Base-by-base conservation (phyloP, 129 eudicot species). In the Ambrosia trifida region DNA sequence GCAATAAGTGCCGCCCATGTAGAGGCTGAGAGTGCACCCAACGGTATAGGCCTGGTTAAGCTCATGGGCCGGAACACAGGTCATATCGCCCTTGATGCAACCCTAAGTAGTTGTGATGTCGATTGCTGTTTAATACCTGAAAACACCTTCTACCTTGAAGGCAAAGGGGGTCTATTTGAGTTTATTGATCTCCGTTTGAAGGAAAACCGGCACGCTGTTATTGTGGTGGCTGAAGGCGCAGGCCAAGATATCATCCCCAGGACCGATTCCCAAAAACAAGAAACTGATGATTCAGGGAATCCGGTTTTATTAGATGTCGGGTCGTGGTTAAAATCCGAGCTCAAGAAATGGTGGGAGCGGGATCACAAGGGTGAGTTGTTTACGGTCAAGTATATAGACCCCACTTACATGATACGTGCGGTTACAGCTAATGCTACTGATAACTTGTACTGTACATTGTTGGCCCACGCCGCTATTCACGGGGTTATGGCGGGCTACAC, bases 41-140 rank as follows among this genome's bases (percentile, higher is more conserved):
- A 84, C 28, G 89, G 96, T 30, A 79, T 88, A 8, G 94, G 97
- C 17, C 58, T 91, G 45, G 96, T 91, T 50, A 91, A 91, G 82
- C 87, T 91, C 35, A 91, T 91, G 97, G 97, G 97, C 14, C 87
- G 94, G 11, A 83, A 91, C 82, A 84, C 86, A 0, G 96, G 96
- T 9, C 96, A 88, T 79, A 88, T 91, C 33, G 86, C 94, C 32
- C 91, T 91, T 0, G 79, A 88, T 46, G 88, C 97, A 38, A 91
- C 97, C 61, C 54, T 91, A 32, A 82, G 91, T 47, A 91, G 94
- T 80, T 91, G 96, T 4, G 97, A 91, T 59, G 97, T 91, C 10
- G 91, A 86, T 44, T 91, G 97, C 32, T 91, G 97, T 64, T 76
- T 86, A 19, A 91, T 88, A 56, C 96, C 98, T 0, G 95, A 91